Evolutionary conservation across 2,329 filamentous ascomycete species (phyloP), one percentile per base, ranked within the genome.

Genomic region (Sphaerostilbella broomeana): DNA sequence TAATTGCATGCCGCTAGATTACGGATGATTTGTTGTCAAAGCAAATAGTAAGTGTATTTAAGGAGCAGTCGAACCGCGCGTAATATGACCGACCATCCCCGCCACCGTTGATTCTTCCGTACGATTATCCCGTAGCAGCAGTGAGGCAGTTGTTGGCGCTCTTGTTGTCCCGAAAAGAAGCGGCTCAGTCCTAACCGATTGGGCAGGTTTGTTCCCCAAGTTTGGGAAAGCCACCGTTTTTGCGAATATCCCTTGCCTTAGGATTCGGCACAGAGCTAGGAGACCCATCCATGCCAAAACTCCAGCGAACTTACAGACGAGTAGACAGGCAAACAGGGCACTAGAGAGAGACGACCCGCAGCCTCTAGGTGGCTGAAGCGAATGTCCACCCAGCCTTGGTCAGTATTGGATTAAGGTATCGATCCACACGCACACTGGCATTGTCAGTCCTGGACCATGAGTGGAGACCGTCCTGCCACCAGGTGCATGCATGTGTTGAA

Each of bases 101-200:
- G n/a, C n/a, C 18, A 11, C 24, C 31, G 27, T 16, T 32, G 22
- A 34, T 21, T 13, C 17, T 27, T 24, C 18, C 5, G 20, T 13
- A 18, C 17, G 13, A 18, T 12, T 30, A 16, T 11, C 5, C 9
- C 31, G 20, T 18, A 30, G 38, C 27, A n/a, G 17, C 35, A 10
- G 5, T 16, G 9, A 26, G 20, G 32, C 12, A 15, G 24, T 6
- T 18, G 18, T 11, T 16, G 38, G 26, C 28, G 16, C 16, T 35
- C 15, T 10, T n/a, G 9, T 28, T 28, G 12, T 11, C 25, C 17
- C 25, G 21, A 40, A 27, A n/a, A 24, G 27, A 26, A 30, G 15
- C 34, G 8, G 25, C 24, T 35, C 32, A 41, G 38, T 25, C 20
- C 38, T 32, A 35, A 32, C 38, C 32, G 32, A 41, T 35, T 41